These are phyloP conservation scores for Aspergillus sojae DNA, from an alignment of 2,329 filamentous ascomycete species.

Conservation along the genomic window DNA sequence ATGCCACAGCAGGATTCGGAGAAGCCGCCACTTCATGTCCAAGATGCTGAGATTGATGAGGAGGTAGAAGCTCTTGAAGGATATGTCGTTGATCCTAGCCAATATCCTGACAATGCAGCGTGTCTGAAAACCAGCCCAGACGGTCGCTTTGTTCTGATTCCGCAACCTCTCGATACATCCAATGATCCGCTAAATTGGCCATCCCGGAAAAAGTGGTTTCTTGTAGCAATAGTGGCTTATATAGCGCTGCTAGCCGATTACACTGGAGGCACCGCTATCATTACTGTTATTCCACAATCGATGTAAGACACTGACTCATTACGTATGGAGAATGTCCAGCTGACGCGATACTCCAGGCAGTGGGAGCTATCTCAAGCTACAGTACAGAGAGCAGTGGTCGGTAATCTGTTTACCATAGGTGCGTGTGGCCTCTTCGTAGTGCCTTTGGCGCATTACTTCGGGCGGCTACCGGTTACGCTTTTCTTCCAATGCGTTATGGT, in stretches of 20 bases:
- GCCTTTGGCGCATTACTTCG: slow-evolving; percentile 46
- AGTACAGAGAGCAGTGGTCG: slow-evolving; percentile 56
- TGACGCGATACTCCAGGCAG: slow-evolving; percentile 32
- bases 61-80: slow-evolving; percentile 23
- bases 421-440: slow-evolving; percentile 45
- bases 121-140: slow-evolving; percentile 38
- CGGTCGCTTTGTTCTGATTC: slow-evolving; percentile 53
- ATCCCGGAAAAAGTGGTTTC: slow-evolving; percentile 51
- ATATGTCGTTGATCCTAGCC: slow-evolving; percentile 20
- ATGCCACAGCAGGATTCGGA: not conserved
- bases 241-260: slow-evolving; percentile 55
- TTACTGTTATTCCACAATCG: slow-evolving; percentile 49
- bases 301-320: slow-evolving; percentile 29
- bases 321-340: not conserved
- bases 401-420: slow-evolving; percentile 57
- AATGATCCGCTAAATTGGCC: slow-evolving; percentile 60
- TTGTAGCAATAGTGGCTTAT: slow-evolving; percentile 52
- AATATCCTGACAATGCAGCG: slow-evolving; percentile 25
- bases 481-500: slow-evolving; percentile 31
- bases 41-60: slow-evolving; percentile 13
- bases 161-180: slow-evolving; percentile 55
- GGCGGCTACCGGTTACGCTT: slow-evolving; percentile 45
- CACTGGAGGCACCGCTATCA: slow-evolving; percentile 50
- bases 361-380: slow-evolving; percentile 53
- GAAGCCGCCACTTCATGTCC: slow-evolving; percentile 3